Evolutionary conservation across 352 stramenopile species (phyloP), one percentile per base, ranked within the genome.

Genomic region (Pythium rishiriense): DNA sequence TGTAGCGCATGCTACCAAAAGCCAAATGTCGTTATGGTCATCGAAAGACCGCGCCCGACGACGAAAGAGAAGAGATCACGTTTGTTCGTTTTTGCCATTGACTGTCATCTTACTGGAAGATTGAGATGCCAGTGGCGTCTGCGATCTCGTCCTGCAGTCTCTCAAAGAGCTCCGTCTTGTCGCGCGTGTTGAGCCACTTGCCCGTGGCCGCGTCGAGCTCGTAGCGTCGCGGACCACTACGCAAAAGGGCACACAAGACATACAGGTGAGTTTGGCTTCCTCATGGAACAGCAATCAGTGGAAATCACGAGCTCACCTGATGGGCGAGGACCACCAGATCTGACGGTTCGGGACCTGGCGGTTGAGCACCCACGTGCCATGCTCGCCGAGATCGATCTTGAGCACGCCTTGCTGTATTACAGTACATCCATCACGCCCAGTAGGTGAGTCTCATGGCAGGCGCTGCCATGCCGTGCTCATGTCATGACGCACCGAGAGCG

Each of bases 361-460:
- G 78, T 99, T 99, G 62, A 99, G 85, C 29, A 99, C 97, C 90
- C 93, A 99, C 47, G 93, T 98, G 59, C 96, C 96, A 68, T 97
- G 78, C 25, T 95, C 83, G 43, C 93, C 94, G 25, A 99, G 76
- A 46, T 94, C 87, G 52, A 98, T 91, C 45, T 97, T 98, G 39
- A 99, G 70, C 14, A 99, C 97, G 26, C 96, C 97, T 97, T 98
- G 93, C 91, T 97, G 70, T 39, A 4, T 22, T 46, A 17, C 12
- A 12, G 22, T 46, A 14, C 39, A 46, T 8, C 2, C 39, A 46
- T 46, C 11, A 3, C 33, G 17, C 33, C 17, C 33, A 9, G 7
- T 12, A 3, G 33, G 11, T 39, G 17, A 12, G 17, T 39, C 10
- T 12, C n/a, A n/a, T n/a, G n/a, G 33, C 33, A 39, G 10, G 17